These are phyloP conservation scores for Chimonanthus praecox DNA, from an alignment of 164 flowering plant species.

Conservation along the genomic window DNA sequence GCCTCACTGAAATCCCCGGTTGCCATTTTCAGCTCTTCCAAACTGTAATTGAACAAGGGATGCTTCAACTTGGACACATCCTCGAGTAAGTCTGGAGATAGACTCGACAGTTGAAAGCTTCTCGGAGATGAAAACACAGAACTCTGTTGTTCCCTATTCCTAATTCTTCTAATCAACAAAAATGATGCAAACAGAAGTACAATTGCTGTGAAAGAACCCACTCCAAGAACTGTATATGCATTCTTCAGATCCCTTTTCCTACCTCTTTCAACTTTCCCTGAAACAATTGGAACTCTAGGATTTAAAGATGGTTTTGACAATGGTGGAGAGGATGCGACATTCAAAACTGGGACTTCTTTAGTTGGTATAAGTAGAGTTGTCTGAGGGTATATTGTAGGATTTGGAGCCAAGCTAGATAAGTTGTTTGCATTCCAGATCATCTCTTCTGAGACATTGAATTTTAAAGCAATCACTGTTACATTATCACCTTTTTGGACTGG, in stretches of 20 bases:
- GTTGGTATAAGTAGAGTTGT: constrained; percentile 39
- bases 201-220: constrained; percentile 10
- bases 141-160: constrained; percentile 20
- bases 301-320: constrained; percentile 11
- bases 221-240: constrained; percentile 14
- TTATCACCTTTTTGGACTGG: constrained; percentile 30
- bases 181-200: constrained; percentile 12
- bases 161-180: constrained; percentile 8
- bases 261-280: constrained; percentile 3
- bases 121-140: constrained; percentile 20
- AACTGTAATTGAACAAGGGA: constrained; percentile 35
- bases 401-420: constrained; percentile 12
- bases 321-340: constrained; percentile 8
- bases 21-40: constrained; percentile 47
- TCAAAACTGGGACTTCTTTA: constrained; percentile 19
- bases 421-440: constrained; percentile 29
- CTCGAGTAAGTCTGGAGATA: constrained; percentile 41
- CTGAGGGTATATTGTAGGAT: constrained; percentile 28
- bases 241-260: constrained; percentile 5
- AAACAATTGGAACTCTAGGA: constrained; percentile 19
- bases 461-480: constrained; percentile 12
- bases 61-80: constrained; percentile 39
- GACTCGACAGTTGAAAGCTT: constrained; percentile 23
- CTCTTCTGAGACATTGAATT: constrained; percentile 23
- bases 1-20: constrained; percentile 47